Evolutionary conservation across 1,139 yeast species (phyloP), one percentile per base, ranked within the genome.

Genomic region (Magnusiomyces suaveolens): DNA sequence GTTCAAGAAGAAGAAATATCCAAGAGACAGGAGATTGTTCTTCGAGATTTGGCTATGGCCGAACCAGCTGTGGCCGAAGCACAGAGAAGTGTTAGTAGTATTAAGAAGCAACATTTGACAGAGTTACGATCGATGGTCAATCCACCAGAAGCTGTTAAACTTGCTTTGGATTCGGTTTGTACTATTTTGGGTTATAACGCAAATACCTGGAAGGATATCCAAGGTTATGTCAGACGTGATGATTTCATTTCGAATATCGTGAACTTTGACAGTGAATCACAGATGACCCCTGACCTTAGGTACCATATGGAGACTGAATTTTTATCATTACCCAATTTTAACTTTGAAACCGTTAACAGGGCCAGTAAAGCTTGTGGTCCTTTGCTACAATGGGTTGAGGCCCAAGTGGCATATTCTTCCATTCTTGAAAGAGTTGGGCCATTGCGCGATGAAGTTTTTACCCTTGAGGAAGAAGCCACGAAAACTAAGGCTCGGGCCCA

Each of bases 281-380:
- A 81, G 61, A 73, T 89, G 63, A 73, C 83, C 0, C 66, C 72
- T 1, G 77, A 75, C n/a, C 63, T 82, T 33, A 71, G 87, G 47
- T 66, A 69, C 1, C 75, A 70, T 56, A 82, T 87, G 84, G 82
- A 81, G 53, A 63, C 68, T 1, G 75, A 72, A 0, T 92, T 86
- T 62, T 70, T 90, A 26, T 71, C 83, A 0, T 71, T 83, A 54
- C 78, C 83, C 0, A 85, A 80, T 53, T 90, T 78, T 64, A 87
- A 79, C 49, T 85, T 72, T 63, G 92, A 84, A 54, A 71, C 84
- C 0, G 96, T 87, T 0, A 81, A 87, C 63, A 75, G 97, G 52
- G 97, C 97, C 1, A 85, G 95, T 69, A 88, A 87, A 64, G 97
- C 97, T 0, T 89, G 97, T 72, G 97, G 97, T 0, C 98, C 98